These are phyloP conservation scores for Knufia fluminis DNA, from an alignment of 2,329 filamentous ascomycete genomes.

Conservation along the genomic window DNA sequence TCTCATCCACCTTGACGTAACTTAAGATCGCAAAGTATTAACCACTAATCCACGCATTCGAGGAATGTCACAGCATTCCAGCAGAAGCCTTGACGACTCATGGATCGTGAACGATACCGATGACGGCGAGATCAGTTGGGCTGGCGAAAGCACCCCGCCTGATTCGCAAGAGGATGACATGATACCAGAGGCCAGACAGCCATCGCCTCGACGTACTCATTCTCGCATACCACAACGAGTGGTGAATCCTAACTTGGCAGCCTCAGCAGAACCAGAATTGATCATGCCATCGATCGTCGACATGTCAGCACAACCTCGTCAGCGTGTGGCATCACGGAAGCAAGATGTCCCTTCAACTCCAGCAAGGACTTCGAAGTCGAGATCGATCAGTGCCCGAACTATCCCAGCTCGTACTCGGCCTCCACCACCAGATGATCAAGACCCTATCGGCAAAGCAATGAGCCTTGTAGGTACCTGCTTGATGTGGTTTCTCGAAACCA, in stretches of 20 bases:
- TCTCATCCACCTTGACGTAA: not conserved
- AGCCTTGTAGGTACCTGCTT: conserved; percentile 7
- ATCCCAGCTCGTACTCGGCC: not conserved
- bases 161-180: conserved; percentile 1
- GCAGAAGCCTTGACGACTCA: conserved; percentile 10
- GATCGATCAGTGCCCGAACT: not conserved
- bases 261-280: conserved; percentile 15
- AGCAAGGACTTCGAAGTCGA: not conserved
- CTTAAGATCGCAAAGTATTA: not conserved
- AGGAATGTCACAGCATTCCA: not conserved
- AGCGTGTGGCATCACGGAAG: not conserved
- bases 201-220: not conserved
- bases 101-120: conserved; percentile 14
- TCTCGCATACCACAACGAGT: not conserved
- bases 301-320: not conserved
- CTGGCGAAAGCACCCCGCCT: not conserved
- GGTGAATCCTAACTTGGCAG: not conserved
- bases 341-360: not conserved
- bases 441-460: conserved; percentile 9
- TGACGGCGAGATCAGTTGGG: conserved; percentile 9
- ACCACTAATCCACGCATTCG: too few relatives aligned
- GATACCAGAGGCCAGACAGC: not conserved
- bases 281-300: conserved; percentile 19
- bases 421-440: not conserved
- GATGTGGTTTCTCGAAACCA: conserved; percentile 16